Percentiles rank a stretch among this genome's conserved stretches.
Evolutionary conservation across 768 basidiomycete genomes (phyloP).

Genomic region (Atractiella rhizophila): DNA sequence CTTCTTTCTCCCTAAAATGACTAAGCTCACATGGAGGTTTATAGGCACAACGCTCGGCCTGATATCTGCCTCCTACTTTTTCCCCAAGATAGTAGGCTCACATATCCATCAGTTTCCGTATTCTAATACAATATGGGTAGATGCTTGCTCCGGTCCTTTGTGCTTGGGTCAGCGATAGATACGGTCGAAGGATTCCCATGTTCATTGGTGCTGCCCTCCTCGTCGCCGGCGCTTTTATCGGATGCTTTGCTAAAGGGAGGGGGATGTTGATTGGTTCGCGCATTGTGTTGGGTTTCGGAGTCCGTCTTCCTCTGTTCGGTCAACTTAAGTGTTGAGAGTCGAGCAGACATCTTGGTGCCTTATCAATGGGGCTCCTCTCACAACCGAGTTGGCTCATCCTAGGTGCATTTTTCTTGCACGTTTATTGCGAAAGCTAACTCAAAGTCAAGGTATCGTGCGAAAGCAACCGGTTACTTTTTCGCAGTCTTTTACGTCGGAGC

Average conservation of each 20-base stretch:
- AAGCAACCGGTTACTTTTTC: not conserved
- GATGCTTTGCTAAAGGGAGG: not conserved
- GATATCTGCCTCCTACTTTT: no score
- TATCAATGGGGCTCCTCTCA: not conserved
- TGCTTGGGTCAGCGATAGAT: not conserved
- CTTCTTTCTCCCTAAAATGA: no score
- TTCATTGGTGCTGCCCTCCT: not conserved
- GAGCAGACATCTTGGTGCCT: not conserved
- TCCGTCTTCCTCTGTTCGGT: not conserved
- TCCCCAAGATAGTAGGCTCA: no score
- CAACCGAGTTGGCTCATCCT: slow-evolving; percentile 3
- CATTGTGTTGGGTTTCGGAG: not conserved
- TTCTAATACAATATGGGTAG: no score
- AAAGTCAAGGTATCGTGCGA: no score
- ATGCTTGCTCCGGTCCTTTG: not conserved
- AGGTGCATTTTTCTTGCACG: not conserved
- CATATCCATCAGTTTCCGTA: no score
- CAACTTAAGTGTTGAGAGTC: not conserved
- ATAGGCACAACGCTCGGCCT: slow-evolving; percentile 1
- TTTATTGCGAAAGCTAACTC: no score
- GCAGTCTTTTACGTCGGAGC: not conserved
- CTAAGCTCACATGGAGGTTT: no score
- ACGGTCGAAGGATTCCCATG: slow-evolving; percentile 1
- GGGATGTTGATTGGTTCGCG: not conserved
- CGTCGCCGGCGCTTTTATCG: slow-evolving; percentile 1